Evolutionary conservation across 2,329 filamentous ascomycete species (phyloP).

Genomic region (Xylaria sp.): DNA sequence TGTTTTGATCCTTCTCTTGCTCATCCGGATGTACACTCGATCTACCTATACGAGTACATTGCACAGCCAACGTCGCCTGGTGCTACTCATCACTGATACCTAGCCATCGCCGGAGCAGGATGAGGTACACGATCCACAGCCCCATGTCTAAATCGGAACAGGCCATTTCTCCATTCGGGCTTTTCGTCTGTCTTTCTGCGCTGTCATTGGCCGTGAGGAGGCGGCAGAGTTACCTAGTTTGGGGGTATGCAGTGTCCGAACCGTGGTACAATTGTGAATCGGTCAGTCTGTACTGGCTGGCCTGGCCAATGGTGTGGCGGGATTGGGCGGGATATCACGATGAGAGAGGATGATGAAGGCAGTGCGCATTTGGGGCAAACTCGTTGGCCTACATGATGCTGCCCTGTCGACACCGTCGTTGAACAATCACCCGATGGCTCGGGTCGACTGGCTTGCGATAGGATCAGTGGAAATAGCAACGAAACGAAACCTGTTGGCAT

Average conservation of each 20-base stretch:
- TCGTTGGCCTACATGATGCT: too few relatives aligned
- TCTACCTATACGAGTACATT: too few relatives aligned
- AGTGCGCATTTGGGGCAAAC: too few relatives aligned
- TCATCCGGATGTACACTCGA: too few relatives aligned
- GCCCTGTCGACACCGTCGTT: too few relatives aligned
- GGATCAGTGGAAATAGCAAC: too few relatives aligned
- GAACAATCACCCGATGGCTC: too few relatives aligned
- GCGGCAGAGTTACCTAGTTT: background rate
- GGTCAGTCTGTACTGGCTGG: background rate
- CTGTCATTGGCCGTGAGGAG: background rate
- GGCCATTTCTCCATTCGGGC: background rate
- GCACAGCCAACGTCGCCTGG: background rate
- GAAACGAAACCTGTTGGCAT: too few relatives aligned
- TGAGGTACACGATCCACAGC: background rate
- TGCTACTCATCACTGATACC: background rate
- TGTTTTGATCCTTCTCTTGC: too few relatives aligned
- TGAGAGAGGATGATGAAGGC: too few relatives aligned
- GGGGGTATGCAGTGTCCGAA: background rate
- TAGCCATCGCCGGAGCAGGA: background rate
- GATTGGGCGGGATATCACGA: background rate
- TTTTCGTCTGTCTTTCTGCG: background rate
- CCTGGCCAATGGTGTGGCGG: constrained; percentile 5
- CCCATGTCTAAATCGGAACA: background rate
- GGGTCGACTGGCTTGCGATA: too few relatives aligned
- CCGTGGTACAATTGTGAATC: background rate